These are phyloP conservation scores for Priceomyces haplophilus DNA, from an alignment of 805 yeast genomes.

Conservation along the genomic window DNA sequence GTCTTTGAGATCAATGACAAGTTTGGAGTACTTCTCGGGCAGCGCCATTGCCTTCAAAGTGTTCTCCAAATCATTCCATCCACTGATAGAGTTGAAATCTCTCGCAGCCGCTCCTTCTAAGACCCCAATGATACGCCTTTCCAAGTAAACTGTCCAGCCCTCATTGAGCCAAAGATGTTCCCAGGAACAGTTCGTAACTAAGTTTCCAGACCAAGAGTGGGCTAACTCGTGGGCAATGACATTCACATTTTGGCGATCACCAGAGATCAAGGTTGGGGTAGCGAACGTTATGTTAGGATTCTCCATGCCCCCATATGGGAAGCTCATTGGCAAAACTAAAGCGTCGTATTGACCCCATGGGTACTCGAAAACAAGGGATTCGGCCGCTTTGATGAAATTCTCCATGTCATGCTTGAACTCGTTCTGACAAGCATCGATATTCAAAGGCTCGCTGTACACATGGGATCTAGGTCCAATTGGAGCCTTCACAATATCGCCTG, in stretches of 20 bases:
- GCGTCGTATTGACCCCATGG: conserved; percentile 86
- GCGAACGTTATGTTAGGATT: conserved; percentile 89
- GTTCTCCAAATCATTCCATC: conserved; percentile 79
- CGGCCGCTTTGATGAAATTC: conserved; percentile 74
- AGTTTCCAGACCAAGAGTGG: conserved; percentile 90
- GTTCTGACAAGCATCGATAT: conserved; percentile 64
- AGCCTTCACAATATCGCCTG: conserved; percentile 70
- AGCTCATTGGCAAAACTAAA: conserved; percentile 69
- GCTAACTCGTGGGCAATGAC: conserved; percentile 93
- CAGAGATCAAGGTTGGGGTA: conserved; percentile 82
- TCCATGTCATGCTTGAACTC: conserved; percentile 84
- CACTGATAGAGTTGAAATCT: conserved; percentile 80
- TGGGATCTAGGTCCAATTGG: conserved; percentile 83
- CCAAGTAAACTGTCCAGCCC: conserved; percentile 94
- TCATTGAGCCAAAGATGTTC: conserved; percentile 94
- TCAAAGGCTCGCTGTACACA: conserved; percentile 74
- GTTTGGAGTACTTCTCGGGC: conserved; percentile 51
- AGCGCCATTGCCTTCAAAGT: conserved; percentile 65
- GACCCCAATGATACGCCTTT: conserved; percentile 74
- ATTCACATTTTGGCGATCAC: conserved; percentile 81
- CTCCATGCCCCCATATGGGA: conserved; percentile 95
- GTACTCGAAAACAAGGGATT: conserved; percentile 68
- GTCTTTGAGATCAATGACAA: conserved; percentile 69
- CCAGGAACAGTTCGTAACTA: conserved; percentile 89
- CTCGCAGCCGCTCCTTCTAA: conserved; percentile 77